These are phyloP conservation scores for Ceratocystis variospora DNA, from an alignment of 2,329 filamentous ascomycete genomes.

Conservation along the genomic window DNA sequence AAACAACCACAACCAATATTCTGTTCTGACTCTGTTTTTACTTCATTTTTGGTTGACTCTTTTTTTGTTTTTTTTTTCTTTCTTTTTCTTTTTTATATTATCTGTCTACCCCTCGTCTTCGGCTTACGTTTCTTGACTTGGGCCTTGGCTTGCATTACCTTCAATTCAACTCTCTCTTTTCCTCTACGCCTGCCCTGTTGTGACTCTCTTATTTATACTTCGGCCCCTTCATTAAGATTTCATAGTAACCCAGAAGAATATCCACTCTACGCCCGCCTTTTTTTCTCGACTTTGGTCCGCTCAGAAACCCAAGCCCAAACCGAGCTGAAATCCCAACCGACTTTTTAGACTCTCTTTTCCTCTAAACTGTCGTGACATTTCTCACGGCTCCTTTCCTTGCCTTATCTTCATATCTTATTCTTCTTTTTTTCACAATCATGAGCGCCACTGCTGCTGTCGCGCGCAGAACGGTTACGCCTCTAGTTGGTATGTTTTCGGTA, in stretches of 20 bases:
- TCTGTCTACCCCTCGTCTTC: not conserved
- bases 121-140: no score
- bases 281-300: not conserved
- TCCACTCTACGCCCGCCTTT: no score
- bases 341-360: not conserved
- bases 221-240: not conserved
- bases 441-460: slow-evolving; percentile 16
- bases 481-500: slow-evolving; percentile 14
- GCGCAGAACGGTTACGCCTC: slow-evolving; percentile 15
- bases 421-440: slow-evolving; percentile 11
- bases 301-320: not conserved
- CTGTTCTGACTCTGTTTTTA: not conserved
- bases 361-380: not conserved
- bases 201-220: slow-evolving; percentile 2
- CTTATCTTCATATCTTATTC: not conserved
- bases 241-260: no score
- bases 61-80: not conserved
- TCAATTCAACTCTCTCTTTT: not conserved
- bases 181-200: not conserved
- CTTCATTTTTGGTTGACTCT: not conserved
- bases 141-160: no score
- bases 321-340: not conserved
- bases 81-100: not conserved
- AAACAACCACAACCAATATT: not conserved
- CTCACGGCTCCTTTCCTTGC: not conserved